Evolutionary conservation across 164 flowering plant species (phyloP).

Genomic region (Sextonia rubra): DNA sequence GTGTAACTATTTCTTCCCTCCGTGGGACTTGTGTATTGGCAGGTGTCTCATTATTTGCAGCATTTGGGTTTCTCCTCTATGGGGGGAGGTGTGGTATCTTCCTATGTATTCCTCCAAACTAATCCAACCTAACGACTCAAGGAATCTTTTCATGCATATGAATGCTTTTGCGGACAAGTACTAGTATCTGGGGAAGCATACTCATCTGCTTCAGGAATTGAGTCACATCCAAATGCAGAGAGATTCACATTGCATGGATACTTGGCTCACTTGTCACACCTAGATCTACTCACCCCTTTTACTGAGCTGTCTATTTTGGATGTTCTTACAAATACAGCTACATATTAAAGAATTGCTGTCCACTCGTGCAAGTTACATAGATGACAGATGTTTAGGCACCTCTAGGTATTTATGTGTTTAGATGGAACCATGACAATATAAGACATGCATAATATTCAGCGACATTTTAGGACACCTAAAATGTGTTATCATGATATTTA

Average conservation of each 20-base stretch:
- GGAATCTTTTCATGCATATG: not conserved
- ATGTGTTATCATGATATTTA: too few species aligned
- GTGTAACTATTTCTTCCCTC: constrained; percentile 1
- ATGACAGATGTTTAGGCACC: not conserved
- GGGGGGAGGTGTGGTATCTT: constrained; percentile 73
- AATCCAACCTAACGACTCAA: not conserved
- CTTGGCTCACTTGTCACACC: too few species aligned
- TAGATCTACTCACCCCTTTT: too few species aligned
- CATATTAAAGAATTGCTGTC: not conserved
- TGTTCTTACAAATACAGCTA: not conserved
- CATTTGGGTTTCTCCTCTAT: constrained; percentile 88
- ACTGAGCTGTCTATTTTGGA: too few species aligned
- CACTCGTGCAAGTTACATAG: not conserved
- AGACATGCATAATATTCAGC: not conserved
- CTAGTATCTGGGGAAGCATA: not conserved
- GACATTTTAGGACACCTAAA: not conserved
- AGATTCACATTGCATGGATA: not conserved
- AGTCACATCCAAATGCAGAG: not conserved
- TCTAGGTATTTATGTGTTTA: not conserved
- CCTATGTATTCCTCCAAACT: not conserved
- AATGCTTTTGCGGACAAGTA: not conserved
- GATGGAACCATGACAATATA: not conserved
- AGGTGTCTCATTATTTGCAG: constrained; percentile 92
- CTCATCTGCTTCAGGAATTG: not conserved
- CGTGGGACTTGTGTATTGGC: constrained; percentile 21